phyloP scores from a whole-genome alignment of 495 filamentous ascomycete genomes.

The Penicillium argentinense region DNA sequence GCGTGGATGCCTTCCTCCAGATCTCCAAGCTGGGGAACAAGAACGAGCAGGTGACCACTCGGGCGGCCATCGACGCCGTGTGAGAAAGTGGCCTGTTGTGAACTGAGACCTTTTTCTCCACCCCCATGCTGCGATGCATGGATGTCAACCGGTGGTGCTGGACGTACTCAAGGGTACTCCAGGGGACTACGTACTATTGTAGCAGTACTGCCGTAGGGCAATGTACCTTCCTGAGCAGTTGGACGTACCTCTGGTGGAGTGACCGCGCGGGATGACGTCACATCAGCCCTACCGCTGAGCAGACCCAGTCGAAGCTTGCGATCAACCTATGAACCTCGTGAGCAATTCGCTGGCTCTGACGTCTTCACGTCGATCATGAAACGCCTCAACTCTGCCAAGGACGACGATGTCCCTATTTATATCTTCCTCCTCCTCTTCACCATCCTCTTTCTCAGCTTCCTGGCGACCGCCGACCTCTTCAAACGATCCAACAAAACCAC shows the following conservation, averaged over 20 bases:
- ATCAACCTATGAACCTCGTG: too few relatives aligned
- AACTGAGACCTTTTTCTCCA: too few relatives aligned
- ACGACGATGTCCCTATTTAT: conserved; percentile 32
- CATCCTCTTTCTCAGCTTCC: conserved; percentile 30
- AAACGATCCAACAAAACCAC: conserved; percentile 15
- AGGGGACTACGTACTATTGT: too few relatives aligned
- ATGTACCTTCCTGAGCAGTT: too few relatives aligned
- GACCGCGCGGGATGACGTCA: too few relatives aligned
- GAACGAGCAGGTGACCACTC: conserved; percentile 90
- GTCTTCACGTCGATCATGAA: conserved; percentile 30
- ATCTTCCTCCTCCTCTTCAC: conserved; percentile 34
- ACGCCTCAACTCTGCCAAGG: conserved; percentile 22
- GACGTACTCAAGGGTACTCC: too few relatives aligned
- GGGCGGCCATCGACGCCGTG: conserved; percentile 87
- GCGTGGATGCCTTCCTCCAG: conserved; percentile 96
- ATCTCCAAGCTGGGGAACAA: conserved; percentile 98
- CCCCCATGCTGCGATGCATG: too few relatives aligned
- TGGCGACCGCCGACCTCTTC: conserved; percentile 26
- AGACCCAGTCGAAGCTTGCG: too few relatives aligned
- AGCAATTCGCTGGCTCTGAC: conserved; percentile 15
- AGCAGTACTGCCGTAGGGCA: too few relatives aligned
- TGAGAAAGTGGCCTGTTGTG: conserved; percentile 34
- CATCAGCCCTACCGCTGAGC: too few relatives aligned
- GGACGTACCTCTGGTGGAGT: too few relatives aligned
- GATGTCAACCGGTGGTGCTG: too few relatives aligned